Percentiles rank a stretch among this genome's conserved stretches.
Conservation (phyloP, 2,329 filamentous ascomycete species). For the Cladophialophora carrionii region DNA sequence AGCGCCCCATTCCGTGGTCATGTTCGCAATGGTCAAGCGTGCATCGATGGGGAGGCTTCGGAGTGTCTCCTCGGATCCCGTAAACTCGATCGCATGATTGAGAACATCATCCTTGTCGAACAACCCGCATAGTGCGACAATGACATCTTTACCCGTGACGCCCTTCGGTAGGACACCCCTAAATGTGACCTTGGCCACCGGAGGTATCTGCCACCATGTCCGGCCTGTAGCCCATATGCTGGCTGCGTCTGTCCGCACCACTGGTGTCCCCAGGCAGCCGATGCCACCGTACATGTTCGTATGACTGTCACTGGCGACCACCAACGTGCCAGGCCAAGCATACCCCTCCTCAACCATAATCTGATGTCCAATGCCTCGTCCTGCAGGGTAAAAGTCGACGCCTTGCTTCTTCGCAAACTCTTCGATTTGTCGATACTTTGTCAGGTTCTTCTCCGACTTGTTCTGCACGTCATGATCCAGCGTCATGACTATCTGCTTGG, state of each 20-base stretch:
- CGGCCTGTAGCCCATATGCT: slow-evolving; percentile 79
- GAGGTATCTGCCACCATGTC: slow-evolving; percentile 90
- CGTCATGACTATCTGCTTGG: slow-evolving; percentile 76
- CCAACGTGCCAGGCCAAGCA: slow-evolving; percentile 82
- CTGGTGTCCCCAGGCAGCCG: slow-evolving; percentile 73
- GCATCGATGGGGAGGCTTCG: slow-evolving; percentile 71
- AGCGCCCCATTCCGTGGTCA: slow-evolving; percentile 44
- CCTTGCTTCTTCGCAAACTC: slow-evolving; percentile 79
- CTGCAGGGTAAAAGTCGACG: slow-evolving; percentile 75
- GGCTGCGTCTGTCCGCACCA: slow-evolving; percentile 86
- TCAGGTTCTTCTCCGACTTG: slow-evolving; percentile 73
- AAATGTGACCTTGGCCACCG: slow-evolving; percentile 77
- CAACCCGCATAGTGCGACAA: slow-evolving; percentile 81
- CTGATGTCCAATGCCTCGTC: slow-evolving; percentile 85
- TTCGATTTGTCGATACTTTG: slow-evolving; percentile 81
- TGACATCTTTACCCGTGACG: slow-evolving; percentile 92
- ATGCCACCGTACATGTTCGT: slow-evolving; percentile 80
- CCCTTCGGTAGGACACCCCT: slow-evolving; percentile 74
- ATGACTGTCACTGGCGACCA: slow-evolving; percentile 73
- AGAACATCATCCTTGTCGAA: slow-evolving; percentile 87
- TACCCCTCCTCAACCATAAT: slow-evolving; percentile 85
- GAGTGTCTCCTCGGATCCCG: slow-evolving; percentile 77
- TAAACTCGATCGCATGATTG: slow-evolving; percentile 89
- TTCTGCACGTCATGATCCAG: slow-evolving; percentile 91
- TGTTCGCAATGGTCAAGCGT: slow-evolving; percentile 62